Evolutionary conservation across 164 flowering plant species (phyloP), one percentile per base, ranked within the genome.

Genomic region (Litsea cubeba): DNA sequence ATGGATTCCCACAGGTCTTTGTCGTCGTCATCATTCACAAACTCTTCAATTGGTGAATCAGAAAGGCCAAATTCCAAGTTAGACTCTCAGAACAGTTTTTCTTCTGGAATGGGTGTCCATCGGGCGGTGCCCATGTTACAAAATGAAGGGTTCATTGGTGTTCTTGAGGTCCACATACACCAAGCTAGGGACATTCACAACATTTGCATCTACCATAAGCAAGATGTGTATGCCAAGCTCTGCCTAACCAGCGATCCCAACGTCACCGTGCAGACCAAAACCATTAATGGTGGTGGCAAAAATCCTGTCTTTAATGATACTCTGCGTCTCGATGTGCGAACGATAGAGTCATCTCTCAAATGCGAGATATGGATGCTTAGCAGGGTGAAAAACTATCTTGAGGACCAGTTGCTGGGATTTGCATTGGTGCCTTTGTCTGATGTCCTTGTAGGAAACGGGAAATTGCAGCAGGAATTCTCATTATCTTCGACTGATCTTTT

Each of bases 361-460:
- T 93, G 98, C 82, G 99, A 95, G 87, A 78, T 95, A 71, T 95
- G 94, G 94, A 95, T 95, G 99, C 76, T 95, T 69, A 95, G 99
- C 75, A 87, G 99, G 80, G 95, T 88, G 74, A 89, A 78, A 81
- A 91, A 93, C 76, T 93, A 92, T 81, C 90, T 93, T 6, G 95
- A 90, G 77, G 99, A 95, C 63, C 99, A 95, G 85, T 76, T 95
- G 69, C 82, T 95, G 58, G 99, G 99, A 5, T 90, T 95, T 78
- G 84, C 97, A 51, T 77, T 92, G 80, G 97, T 95, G 50, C 99
- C 98, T 10, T 68, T 95, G 11, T 86, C 95, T 24, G 97, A 90
- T 24, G 79, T 95, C 17, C 22, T 92, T 20, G 50, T 83, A n/a
- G 81, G 74, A 58, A 85, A 87, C 74, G 94, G 96, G 71, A 89